Evolutionary conservation across 2,329 filamentous ascomycete genomes (phyloP), one percentile per base, ranked within the genome.

Genomic region (Paecilomyces dactylethromorphus): DNA sequence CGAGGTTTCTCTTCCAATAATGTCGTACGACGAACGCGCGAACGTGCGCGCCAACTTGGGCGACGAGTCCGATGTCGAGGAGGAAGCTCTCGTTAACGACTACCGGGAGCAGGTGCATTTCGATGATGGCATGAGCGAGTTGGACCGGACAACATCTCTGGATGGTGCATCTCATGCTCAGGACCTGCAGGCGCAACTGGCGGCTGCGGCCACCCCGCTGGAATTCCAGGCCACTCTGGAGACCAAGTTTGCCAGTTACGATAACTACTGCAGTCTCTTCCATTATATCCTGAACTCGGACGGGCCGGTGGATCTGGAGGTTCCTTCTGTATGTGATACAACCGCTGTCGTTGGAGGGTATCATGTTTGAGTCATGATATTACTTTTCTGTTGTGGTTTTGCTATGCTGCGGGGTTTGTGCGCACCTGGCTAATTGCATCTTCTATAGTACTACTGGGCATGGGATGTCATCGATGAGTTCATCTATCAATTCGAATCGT

Each of bases 401-500:
- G 54, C 35, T 51, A 26, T 52, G 18, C 39, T 56, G 54, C 21
- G 22, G 26, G 53, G 53, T 35, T 32, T 52, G 50, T 52, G 50
- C 22, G 33, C 11, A 45, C 35, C 11, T 39, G 33, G 35, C 58
- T 59, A 57, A 59, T 56, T 31, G 13, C 29, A 51, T 49, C 60
- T 56, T 51, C 60, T 45, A 61, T 75, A 97, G 91, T 95, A 96
- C 81, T 97, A 93, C 82, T 99, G 94, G 94, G 94, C 94, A 50
- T 99, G 94, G 94, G 94, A 99, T 77, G 93, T 97, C 67, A 97
- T 99, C 79, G 94, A 99, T 78, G 94, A 99, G 79, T 99, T 99
- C 82, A 97, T 99, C 80, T 99, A 99, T 83, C 94, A 99, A 78
- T 99, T 99, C 84, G 97, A 99, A 84, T 95, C 92, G 60, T 99